Base-by-base conservation (phyloP, 495 filamentous ascomycete genomes). In the Hypomontagnella monticulosa region DNA sequence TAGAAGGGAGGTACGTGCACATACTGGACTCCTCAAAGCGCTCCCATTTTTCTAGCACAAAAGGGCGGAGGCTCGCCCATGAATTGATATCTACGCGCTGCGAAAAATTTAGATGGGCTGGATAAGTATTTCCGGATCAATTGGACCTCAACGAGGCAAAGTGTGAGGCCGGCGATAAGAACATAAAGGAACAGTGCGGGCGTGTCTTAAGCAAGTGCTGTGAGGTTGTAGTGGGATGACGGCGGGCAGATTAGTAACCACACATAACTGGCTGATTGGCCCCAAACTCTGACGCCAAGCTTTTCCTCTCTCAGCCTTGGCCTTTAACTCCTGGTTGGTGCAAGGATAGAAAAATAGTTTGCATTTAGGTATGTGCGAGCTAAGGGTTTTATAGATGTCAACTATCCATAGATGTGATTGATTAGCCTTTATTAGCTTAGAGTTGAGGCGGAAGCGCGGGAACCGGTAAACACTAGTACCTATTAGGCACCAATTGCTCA, bases 161-260 rank as follows among this genome's bases (percentile, higher is more conserved):
- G 57, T 42, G 56, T 57, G 61, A 60, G 30, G 63, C 53, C 55
- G 54, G 60, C 70, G 61, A 68, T 61, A 69, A 62, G 59, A 57
- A 36, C 19, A 61, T 40, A 51, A 59, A 63, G 57, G 50, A 34
- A 57, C 36, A 44, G 51, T 57, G 61, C 32, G 44, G 53, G 55
- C 38, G 57, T 52, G 53, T 36, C 20, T 30, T 30, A 51, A 57
- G 44, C 44, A 50, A 18, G 56, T 50, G 61, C 18, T 49, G 55
- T 56, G 14, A 70, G 57, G 61, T 67, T 60, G 61, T 67, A 66
- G 71, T 73, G 71, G 68, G 71, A 69, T 71, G 71, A 67, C 68
- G 63, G 64, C 59, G 57, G 23, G 58, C 36, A 23, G 61, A 64
- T 69, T 57, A 71, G 30, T 66, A 63, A 66, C 34, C 14, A 32